Conservation (phyloP, 257 asterid species). For the Prunella vulgaris region DNA sequence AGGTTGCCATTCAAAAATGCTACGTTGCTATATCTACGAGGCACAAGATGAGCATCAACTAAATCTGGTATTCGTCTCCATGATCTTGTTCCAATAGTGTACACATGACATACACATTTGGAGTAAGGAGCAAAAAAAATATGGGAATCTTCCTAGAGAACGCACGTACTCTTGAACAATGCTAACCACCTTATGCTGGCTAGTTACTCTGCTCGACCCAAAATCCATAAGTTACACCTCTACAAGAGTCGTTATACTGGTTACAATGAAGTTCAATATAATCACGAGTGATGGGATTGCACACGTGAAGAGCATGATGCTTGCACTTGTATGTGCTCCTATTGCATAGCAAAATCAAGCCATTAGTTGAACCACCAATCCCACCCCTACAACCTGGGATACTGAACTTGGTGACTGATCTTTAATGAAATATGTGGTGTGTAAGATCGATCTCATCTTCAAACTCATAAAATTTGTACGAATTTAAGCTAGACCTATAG, state of each 20-base stretch:
- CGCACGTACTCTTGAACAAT: background rate
- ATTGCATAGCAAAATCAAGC: background rate
- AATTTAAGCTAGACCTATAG: background rate
- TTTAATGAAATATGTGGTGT: background rate
- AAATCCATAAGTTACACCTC: conserved; percentile 33
- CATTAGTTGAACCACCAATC: background rate
- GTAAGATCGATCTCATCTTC: background rate
- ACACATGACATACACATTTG: conserved; percentile 20
- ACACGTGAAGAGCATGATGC: background rate
- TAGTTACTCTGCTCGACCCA: conserved; percentile 23
- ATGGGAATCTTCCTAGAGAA: background rate
- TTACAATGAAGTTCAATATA: background rate
- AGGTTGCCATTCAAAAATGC: conserved; percentile 32
- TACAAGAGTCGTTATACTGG: background rate
- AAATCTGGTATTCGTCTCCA: conserved; percentile 23
- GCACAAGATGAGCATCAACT: background rate
- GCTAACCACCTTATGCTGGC: conserved; percentile 28
- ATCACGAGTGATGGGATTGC: background rate
- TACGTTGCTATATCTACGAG: conserved; percentile 3
- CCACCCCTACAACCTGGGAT: background rate
- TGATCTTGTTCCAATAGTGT: conserved; percentile 34
- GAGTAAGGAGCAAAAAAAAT: background rate
- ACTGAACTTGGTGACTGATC: background rate
- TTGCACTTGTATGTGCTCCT: background rate
- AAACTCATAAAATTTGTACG: background rate